Evolutionary conservation across 768 basidiomycete species (phyloP).

Genomic region (Boletus reticuloceps): DNA sequence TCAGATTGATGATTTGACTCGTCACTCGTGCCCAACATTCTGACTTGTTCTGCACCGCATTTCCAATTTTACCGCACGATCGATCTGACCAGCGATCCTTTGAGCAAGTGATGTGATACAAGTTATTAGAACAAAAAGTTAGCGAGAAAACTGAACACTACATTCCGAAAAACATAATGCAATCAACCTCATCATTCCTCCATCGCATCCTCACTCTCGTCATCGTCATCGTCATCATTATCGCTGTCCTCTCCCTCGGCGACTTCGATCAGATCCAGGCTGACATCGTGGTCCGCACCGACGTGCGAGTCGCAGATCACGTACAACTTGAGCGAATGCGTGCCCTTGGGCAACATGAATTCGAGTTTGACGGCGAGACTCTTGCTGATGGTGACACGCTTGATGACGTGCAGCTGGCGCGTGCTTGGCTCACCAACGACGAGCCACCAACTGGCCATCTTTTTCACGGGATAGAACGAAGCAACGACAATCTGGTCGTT

Average conservation of each 20-base stretch:
- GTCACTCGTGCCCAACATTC: too few relatives aligned
- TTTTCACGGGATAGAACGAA: too few relatives aligned
- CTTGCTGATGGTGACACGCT: constrained; percentile 81
- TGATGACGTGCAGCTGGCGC: constrained; percentile 75
- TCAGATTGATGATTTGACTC: too few relatives aligned
- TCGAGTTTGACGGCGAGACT: constrained; percentile 82
- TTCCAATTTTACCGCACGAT: too few relatives aligned
- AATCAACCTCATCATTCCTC: constrained; percentile 35
- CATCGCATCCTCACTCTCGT: constrained; percentile 54
- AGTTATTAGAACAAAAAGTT: too few relatives aligned
- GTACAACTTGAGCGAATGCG: constrained; percentile 78
- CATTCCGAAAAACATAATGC: constrained; percentile 25
- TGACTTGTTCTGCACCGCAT: too few relatives aligned
- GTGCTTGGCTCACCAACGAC: constrained; percentile 84
- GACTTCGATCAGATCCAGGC: constrained; percentile 77
- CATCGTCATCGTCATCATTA: constrained; percentile 58
- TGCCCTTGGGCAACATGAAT: constrained; percentile 83
- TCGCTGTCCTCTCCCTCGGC: constrained; percentile 89
- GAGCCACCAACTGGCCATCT: constrained; percentile 30
- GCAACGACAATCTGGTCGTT: too few relatives aligned
- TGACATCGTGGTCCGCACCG: constrained; percentile 90
- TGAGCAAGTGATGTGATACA: neutral
- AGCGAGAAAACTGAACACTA: neutral
- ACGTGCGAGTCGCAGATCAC: constrained; percentile 92
- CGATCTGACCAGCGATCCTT: too few relatives aligned